Percentiles rank a stretch among this genome's conserved stretches.
Conservation (phyloP, 1,139 yeast genomes). For the Blastobotrys arbuscula region DNA sequence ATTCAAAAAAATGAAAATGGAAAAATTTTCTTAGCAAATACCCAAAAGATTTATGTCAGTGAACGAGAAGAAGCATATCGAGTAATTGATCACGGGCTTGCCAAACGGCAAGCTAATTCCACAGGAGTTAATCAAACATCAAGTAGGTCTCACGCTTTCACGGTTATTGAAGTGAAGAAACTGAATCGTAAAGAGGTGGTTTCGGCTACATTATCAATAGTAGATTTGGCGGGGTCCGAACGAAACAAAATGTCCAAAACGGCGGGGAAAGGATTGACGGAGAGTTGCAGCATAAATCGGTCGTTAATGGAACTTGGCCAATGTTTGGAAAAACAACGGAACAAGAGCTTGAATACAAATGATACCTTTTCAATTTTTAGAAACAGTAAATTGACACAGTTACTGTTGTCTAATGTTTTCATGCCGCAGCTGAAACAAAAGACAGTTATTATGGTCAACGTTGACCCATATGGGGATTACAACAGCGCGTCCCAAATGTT, state of each 20-base stretch:
- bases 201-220: constrained; percentile 37
- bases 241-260: constrained; percentile 42
- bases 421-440: constrained; percentile 32
- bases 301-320: constrained; percentile 46
- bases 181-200: constrained; percentile 19
- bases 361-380: constrained; percentile 36
- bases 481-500: constrained; percentile 51
- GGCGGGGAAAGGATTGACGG: constrained; percentile 32
- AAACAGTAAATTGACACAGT: constrained; percentile 44
- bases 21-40: constrained; percentile 23
- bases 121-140: constrained; percentile 34
- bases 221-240: constrained; percentile 49
- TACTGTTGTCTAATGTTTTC: constrained; percentile 43
- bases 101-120: constrained; percentile 30
- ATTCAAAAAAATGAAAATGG: constrained; percentile 26
- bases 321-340: constrained; percentile 38
- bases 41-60: constrained; percentile 28
- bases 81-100: constrained; percentile 29
- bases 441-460: constrained; percentile 43
- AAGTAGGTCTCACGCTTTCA: constrained; percentile 40
- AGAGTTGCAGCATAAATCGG: constrained; percentile 43
- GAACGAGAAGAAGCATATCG: constrained; percentile 28
- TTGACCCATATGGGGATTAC: constrained; percentile 60
- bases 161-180: constrained; percentile 32
- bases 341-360: constrained; percentile 21